Evolutionary conservation across 148 eudicot species (phyloP), one percentile per base, ranked within the genome.

Genomic region (Camellia lanceoleosa): DNA sequence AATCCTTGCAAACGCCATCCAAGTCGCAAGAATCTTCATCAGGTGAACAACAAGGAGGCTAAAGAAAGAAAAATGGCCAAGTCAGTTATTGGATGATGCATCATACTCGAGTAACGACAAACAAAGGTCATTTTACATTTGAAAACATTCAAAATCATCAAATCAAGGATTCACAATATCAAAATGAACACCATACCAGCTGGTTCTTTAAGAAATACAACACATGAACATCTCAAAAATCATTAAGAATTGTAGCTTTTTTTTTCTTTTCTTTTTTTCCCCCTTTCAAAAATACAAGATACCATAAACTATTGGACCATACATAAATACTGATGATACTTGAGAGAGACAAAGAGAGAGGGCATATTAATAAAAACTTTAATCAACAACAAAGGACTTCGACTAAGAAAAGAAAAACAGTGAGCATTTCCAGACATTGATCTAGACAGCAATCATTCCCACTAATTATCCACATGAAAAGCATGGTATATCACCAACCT

Each of bases 41-140:
- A 77, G 94, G 92, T 51, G 85, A 80, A 82, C 94, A 91, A 77
- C 94, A 91, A 51, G 94, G 94, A 82, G 94, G 94, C 94, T 91
- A 82, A 72, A 80, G 51, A 81, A 78, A 80, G 23, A 30, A 61
- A 52, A 10, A 60, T 30, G 44, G 19, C 71, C 49, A 4, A 43
- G 15, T 77, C 61, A 30, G 71, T 66, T 42, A 38, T 49, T 3
- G 44, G 52, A 66, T 64, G 8, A 65, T 49, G 5, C 38, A 16
- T 30, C 64, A 7, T 10, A 14, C 18, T 73, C 46, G 30, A 1
- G 9, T 12, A 60, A 42, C 3, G 6, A 74, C 51, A 30, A 30
- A 58, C 16, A 41, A 56, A 74, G 41, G 18, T 16, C 46, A n/a
- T 8, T 55, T 73, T 23, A 54, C 64, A 56, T 20, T 30, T 30